phyloP scores from a whole-genome alignment of 2,329 filamentous ascomycete species.

The Epichloe glyceriae region DNA sequence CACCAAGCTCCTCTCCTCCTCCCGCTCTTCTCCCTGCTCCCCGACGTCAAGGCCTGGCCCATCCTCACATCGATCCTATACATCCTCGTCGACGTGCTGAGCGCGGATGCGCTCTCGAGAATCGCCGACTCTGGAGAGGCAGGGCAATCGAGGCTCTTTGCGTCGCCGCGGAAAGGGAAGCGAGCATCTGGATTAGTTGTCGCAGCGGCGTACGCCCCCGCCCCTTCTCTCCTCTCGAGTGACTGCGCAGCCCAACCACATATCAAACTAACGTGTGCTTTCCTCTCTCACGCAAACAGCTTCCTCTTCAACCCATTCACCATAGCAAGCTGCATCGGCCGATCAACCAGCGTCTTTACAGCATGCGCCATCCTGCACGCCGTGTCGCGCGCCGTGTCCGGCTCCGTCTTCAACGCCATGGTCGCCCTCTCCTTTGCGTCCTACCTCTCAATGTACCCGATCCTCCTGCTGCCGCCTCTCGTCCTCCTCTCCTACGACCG shows the following conservation, averaged over 20 bases:
- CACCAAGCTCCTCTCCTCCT: conserved; percentile 79
- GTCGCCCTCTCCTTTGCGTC: conserved; percentile 76
- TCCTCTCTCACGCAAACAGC: conserved; percentile 28
- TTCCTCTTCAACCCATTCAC: conserved; percentile 95
- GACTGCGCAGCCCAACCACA: not conserved
- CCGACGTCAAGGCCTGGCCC: conserved; percentile 51
- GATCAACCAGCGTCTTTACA: conserved; percentile 79
- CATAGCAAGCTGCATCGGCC: conserved; percentile 77
- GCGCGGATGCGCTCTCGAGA: conserved; percentile 62
- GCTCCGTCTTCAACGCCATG: conserved; percentile 62
- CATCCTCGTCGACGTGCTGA: conserved; percentile 66
- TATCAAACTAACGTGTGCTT: not conserved
- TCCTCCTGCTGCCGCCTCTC: conserved; percentile 73
- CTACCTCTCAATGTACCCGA: conserved; percentile 85
- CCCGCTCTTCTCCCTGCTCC: conserved; percentile 80
- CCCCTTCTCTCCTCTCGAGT: not conserved
- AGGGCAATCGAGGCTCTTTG: conserved; percentile 58
- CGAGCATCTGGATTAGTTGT: conserved; percentile 63
- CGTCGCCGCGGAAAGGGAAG: conserved; percentile 63
- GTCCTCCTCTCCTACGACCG: conserved; percentile 69
- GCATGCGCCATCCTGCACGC: conserved; percentile 79
- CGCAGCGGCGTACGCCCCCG: conserved; percentile 55
- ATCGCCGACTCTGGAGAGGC: conserved; percentile 77
- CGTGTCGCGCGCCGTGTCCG: conserved; percentile 65
- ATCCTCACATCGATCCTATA: conserved; percentile 72